Evolutionary conservation across 2,329 filamentous ascomycete species (phyloP), one percentile per base, ranked within the genome.

Genomic region (Verticillium nonalfalfae): DNA sequence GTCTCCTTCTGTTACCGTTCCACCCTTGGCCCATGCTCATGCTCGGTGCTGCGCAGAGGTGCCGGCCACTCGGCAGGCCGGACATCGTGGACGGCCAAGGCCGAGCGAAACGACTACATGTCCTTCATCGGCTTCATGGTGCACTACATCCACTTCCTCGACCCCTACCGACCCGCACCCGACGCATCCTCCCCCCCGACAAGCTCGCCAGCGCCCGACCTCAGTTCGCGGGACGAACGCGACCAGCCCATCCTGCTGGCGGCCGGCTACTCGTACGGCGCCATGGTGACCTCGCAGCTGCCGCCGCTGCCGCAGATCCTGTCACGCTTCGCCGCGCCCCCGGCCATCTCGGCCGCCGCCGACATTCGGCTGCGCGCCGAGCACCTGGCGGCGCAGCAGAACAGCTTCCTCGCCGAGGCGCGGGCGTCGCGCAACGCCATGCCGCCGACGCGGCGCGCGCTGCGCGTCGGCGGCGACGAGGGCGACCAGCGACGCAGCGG

Each of bases 211-310:
- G 11, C 59, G 52, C 18, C 52, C 66, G 7, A 59, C 62, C 21
- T 38, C 35, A 40, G 59, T 4, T 55, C 26, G 15, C 57, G 9
- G 33, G n/a, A 50, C 7, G 45, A 50, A 1, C 45, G 21, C 21
- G 55, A 61, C 2, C 67, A 65, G 1, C 75, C 74, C 2, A 60
- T 79, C 57, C 70, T 87, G 2, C 68, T 97, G 5, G 78, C 95
- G 7, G 89, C 84, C 1, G 93, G 93, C 13, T 97, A 97, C 73
- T 97, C 93, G 0, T 97, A 97, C 73, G 95, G 95, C 54, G 91
- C 92, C 4, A 83, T 97, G 70, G 85, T 98, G 45, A 87, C 91
- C 2, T 86, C 84, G 0, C 86, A 89, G 61, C 81, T 96, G 0
- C 91, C 92, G 0, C 79, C 86, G 0, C 75, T 88, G 39, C 72